Evolutionary conservation across 805 yeast species (phyloP), one percentile per base, ranked within the genome.

Genomic region (Candida maris): DNA sequence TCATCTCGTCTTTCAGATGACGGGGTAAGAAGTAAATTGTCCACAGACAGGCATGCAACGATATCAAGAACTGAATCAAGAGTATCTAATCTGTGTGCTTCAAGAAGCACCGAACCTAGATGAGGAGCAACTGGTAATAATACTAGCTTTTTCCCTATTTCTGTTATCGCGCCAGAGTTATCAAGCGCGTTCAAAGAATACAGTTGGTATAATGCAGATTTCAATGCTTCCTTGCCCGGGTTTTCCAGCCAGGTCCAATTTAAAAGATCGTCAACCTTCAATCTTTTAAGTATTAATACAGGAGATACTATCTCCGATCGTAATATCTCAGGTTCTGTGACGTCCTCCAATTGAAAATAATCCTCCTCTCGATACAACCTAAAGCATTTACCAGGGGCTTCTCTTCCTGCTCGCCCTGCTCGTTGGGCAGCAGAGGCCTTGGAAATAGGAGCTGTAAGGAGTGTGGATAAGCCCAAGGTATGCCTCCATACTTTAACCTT

Each of bases 341-440:
- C 93, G 31, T 69, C 65, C 1, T 83, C 79, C 36, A 93, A 64
- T 44, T 71, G 71, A 3, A 59, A 40, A 50, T 75, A 91, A 39
- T 85, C 81, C 1, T 64, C 56, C 49, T 91, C 97, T 32, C 85
- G 79, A 58, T 82, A 93, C 24, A 93, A 63, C 41, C 97, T 65
- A 61, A 71, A 93, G 29, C 93, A 85, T 58, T 91, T 91, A 28
- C 99, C 99, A 20, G 83, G 77, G 13, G 79, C 73, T 63, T 93
- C 97, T 77, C 99, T 86, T 44, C 99, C 99, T n/a, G 99, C 97
- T 71, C 99, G 85, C 59, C 99, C 99, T 30, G 89, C 79, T 62
- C 99, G 70, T 65, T 93, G 99, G 23, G 85, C 76, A 0, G 97
- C 98, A 26, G 95, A 84, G 0, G 97, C 95, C 52, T 84, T 86